Percentiles rank a stretch among this genome's conserved stretches.
Evolutionary conservation across 306 rosid species (phyloP).

Genomic region (Trifolium fragiferum): DNA sequence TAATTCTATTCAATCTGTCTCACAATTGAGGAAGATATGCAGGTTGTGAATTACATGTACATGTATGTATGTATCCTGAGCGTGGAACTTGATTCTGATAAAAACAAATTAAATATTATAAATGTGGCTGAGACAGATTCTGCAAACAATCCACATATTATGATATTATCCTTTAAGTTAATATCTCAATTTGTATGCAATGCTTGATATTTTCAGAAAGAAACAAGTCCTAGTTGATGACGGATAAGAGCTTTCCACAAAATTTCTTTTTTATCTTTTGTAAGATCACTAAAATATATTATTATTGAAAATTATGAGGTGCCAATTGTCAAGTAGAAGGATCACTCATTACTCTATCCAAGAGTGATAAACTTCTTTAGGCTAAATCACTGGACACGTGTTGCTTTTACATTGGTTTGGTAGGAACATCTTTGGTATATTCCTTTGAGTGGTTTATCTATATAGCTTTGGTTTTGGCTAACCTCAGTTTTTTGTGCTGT

Average conservation of each 20-base stretch:
- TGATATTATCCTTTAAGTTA: slow-evolving; percentile 30
- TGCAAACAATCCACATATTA: slow-evolving; percentile 45
- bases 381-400: slow-evolving; percentile 73
- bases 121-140: slow-evolving; percentile 45
- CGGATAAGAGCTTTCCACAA: slow-evolving; percentile 50
- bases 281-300: slow-evolving; percentile 31
- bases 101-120: background rate
- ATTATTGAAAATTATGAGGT: slow-evolving; percentile 40
- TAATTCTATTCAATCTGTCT: slow-evolving; percentile 21
- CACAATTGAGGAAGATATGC: background rate
- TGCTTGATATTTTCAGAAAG: slow-evolving; percentile 21
- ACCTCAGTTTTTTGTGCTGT: slow-evolving; percentile 51
- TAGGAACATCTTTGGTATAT: slow-evolving; percentile 52
- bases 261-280: slow-evolving; percentile 15
- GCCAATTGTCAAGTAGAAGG: slow-evolving; percentile 62
- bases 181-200: slow-evolving; percentile 9
- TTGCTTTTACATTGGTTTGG: slow-evolving; percentile 36
- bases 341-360: slow-evolving; percentile 78
- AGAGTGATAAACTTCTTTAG: slow-evolving; percentile 67
- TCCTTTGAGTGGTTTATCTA: slow-evolving; percentile 50
- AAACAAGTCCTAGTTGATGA: slow-evolving; percentile 42
- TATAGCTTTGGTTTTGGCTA: slow-evolving; percentile 45
- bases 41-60: slow-evolving; percentile 8
- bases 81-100: slow-evolving; percentile 4
- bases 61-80: slow-evolving; percentile 27